phyloP scores from a whole-genome alignment of 257 asterid genomes.

The Nicotiana sylvestris region DNA sequence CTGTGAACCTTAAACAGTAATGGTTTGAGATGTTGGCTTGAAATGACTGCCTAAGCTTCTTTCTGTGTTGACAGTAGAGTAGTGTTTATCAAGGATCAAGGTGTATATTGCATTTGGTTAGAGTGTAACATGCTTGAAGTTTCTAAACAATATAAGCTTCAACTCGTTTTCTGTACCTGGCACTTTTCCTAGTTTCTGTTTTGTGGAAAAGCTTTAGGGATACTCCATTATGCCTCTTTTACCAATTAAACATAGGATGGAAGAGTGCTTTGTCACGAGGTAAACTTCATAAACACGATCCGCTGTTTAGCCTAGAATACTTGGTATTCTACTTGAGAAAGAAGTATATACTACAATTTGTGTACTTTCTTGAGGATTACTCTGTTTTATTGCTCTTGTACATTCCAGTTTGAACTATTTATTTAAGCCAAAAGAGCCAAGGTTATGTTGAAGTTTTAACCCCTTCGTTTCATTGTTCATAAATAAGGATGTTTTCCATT shows the following conservation, averaged over 20 bases:
- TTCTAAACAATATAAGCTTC: not conserved
- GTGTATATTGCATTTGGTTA: not conserved
- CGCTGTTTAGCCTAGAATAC: not conserved
- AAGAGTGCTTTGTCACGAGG: not conserved
- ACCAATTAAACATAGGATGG: not conserved
- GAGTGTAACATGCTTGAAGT: conserved; percentile 2
- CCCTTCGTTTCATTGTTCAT: not conserved
- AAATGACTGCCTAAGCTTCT: not conserved
- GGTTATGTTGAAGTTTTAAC: not conserved
- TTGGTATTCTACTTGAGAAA: not conserved
- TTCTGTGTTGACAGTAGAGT: not conserved
- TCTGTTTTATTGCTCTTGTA: not conserved
- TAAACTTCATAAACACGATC: not conserved
- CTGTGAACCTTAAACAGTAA: not conserved
- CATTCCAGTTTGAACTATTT: not conserved
- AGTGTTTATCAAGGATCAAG: not conserved
- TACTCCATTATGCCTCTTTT: not conserved
- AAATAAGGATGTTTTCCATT: not conserved
- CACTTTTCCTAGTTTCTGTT: not conserved
- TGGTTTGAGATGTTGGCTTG: not conserved
- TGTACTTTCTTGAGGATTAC: not conserved
- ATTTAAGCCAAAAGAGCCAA: not conserved
- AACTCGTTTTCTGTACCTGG: not conserved
- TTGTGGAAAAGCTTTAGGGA: not conserved
- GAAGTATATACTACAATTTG: not conserved